Base-by-base conservation (phyloP, 2,329 filamentous ascomycete species). In the Tolypocladium inflatum region DNA sequence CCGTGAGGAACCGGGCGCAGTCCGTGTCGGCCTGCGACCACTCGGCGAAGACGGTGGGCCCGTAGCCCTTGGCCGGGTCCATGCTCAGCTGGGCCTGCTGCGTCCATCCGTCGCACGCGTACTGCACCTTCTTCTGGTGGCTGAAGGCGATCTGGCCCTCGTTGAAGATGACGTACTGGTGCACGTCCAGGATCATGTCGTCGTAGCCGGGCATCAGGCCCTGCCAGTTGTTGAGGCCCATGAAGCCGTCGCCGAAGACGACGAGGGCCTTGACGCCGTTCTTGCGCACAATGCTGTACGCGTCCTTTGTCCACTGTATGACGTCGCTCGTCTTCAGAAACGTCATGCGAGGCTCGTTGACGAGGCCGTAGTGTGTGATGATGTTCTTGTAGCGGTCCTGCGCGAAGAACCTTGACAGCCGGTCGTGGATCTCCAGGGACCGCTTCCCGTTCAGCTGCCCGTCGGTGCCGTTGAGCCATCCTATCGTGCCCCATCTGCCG, bases 121-220 rank as follows among this genome's bases (percentile, higher is more conserved):
- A 95, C 60, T 88, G 79, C 58, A 97, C 81, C 75, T 97, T 97
- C 63, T 87, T 81, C 57, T 86, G 80, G 76, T 97, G 94, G 58
- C 87, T 87, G 68, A 88, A 87, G 54, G 84, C 82, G 68, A 99
- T 88, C 72, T 96, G 90, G 63, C 88, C 86, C 43, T 84, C 84
- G 79, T 99, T 97, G 81, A 99, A 99, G 72, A 97, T 97, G 68
- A 96, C 90, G 73, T 99, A 99, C 73, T 97, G 93, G 74, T 99
- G 94, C 42, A 95, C 94, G 73, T 99, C 94, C n/a, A 99, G 84
- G 21, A 96, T 83, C 63, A 97, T 78, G 62, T 86, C 82, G 53
- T 87, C 79, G 68, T 89, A 82, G 26, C 81, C 79, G 64, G 88
- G 83, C 64, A 97, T 82, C 70, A 89, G 81, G 45, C 90, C 90